A percentile compares a stretch with the other conserved stretches of the same genome.
Conservation (phyloP, 129 eudicot species). For the Heracleum sosnowskyi region DNA sequence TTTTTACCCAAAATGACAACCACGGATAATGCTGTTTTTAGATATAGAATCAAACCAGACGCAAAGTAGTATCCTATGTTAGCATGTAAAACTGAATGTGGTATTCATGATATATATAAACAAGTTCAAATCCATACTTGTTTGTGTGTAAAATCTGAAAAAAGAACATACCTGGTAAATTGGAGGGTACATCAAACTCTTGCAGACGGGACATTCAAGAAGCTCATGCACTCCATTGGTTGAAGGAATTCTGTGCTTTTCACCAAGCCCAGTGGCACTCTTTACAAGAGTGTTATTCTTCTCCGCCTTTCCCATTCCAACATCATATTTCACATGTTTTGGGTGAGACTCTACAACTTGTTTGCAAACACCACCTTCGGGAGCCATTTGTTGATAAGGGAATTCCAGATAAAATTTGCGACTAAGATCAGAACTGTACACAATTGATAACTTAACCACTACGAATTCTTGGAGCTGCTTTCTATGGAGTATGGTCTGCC, state of each 20-base stretch:
- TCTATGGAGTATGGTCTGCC: slow-evolving; percentile 19
- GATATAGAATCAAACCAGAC: not conserved
- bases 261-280: slow-evolving; percentile 21
- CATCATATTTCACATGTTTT: slow-evolving; percentile 45
- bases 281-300: slow-evolving; percentile 19
- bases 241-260: slow-evolving; percentile 46
- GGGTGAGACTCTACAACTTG: slow-evolving; percentile 60
- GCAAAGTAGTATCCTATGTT: not conserved
- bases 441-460: slow-evolving; percentile 14
- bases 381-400: slow-evolving; percentile 40
- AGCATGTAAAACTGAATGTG: not conserved
- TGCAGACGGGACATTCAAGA: slow-evolving; percentile 74
- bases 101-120: not conserved
- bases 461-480: slow-evolving; percentile 5
- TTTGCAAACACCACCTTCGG: slow-evolving; percentile 55
- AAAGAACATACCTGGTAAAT: slow-evolving; percentile 70
- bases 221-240: slow-evolving; percentile 70
- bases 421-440: slow-evolving; percentile 14
- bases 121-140: not conserved
- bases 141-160: not conserved
- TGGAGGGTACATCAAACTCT: slow-evolving; percentile 72
- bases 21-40: not conserved
- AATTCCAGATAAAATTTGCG: slow-evolving; percentile 3
- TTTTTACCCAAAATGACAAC: not conserved
- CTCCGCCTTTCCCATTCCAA: slow-evolving; percentile 31